Evolutionary conservation across 331 rosid species (phyloP), one percentile per base, ranked within the genome.

Genomic region (Rosa hybrid): DNA sequence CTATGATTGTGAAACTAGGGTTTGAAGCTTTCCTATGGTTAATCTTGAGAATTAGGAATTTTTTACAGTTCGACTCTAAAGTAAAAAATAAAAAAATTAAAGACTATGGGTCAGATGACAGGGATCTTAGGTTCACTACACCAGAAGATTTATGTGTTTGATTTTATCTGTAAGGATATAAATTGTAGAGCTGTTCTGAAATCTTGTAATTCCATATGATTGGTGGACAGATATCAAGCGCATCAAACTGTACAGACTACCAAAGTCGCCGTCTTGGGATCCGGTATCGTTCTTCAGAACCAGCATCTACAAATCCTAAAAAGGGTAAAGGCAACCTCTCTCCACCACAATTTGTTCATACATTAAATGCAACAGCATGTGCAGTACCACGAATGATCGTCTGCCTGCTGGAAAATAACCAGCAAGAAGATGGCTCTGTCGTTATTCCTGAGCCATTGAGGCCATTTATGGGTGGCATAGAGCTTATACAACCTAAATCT

Each of bases 291-390:
- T 95, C 96, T 12, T 82, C 89, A 50, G 98, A 93, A 76, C 84
- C 77, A 27, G 78, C 81, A 11, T 75, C 41, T 1, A 21, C 82
- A 1, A 78, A 72, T 69, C 72, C 86, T 21, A 87, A 83, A 76
- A 92, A 86, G 90, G 88, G 90, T 20, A 91, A 89, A 82, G 86
- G 91, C 75, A 94, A 83, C 71, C 87, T 87, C 30, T 85, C 91
- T 78, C 92, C 96, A 9, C 91, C 97, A 9, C 86, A 87, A 68
- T 94, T 90, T 85, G 97, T 91, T 65, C 98, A 94, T 86, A 94
- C 98, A 1, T 82, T 94, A 75, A 94, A 94, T 72, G 98, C 98
- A 44, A 94, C 98, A 14, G 98, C 98, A 14, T 92, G 98, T 88
- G 98, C 98, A 2, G 91, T 91, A 45, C 98, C 98, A 0, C 87